These are phyloP conservation scores for Yarrowia sp. DNA, from an alignment of 805 yeast species.

Conservation along the genomic window DNA sequence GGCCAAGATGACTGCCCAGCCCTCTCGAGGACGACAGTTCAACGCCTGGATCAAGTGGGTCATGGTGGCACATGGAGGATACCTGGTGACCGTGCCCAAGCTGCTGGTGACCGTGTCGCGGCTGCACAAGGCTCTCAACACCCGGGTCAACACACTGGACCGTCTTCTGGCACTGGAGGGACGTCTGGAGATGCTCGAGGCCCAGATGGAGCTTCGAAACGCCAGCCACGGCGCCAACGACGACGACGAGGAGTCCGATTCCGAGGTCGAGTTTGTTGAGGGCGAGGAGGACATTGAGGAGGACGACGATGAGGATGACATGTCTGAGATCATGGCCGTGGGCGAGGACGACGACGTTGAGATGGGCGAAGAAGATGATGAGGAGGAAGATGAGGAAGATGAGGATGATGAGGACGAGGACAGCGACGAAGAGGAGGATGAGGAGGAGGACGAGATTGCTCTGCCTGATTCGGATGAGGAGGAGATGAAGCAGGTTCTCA, in stretches of 20 bases:
- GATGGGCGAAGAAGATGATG: constrained; percentile 51
- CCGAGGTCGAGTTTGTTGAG: constrained; percentile 51
- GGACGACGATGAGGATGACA: constrained; percentile 47
- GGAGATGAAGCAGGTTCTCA: constrained; percentile 33
- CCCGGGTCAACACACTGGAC: constrained; percentile 66
- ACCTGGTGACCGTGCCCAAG: constrained; percentile 60
- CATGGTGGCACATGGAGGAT: constrained; percentile 71
- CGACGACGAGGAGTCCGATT: constrained; percentile 48
- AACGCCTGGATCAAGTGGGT: constrained; percentile 83
- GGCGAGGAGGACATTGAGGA: constrained; percentile 55
- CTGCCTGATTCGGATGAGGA: constrained; percentile 36
- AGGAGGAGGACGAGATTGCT: constrained; percentile 34
- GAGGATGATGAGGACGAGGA: constrained; percentile 51
- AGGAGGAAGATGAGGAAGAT: constrained; percentile 51
- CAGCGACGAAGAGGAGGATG: constrained; percentile 46
- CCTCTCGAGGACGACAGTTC: constrained; percentile 59
- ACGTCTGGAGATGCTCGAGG: constrained; percentile 73
- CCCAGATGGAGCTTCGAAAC: constrained; percentile 75
- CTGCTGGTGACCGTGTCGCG: constrained; percentile 62
- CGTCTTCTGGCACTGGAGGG: constrained; percentile 84
- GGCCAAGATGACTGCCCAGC: constrained; percentile 59
- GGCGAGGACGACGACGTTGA: constrained; percentile 54
- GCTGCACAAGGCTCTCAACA: constrained; percentile 63
- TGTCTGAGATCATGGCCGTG: constrained; percentile 53
- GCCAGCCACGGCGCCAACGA: constrained; percentile 53